A percentile compares a stretch with the other conserved stretches of the same genome.
Conservation (phyloP, 2,329 filamentous ascomycete genomes). For the Xylariaceae sp. region DNA sequence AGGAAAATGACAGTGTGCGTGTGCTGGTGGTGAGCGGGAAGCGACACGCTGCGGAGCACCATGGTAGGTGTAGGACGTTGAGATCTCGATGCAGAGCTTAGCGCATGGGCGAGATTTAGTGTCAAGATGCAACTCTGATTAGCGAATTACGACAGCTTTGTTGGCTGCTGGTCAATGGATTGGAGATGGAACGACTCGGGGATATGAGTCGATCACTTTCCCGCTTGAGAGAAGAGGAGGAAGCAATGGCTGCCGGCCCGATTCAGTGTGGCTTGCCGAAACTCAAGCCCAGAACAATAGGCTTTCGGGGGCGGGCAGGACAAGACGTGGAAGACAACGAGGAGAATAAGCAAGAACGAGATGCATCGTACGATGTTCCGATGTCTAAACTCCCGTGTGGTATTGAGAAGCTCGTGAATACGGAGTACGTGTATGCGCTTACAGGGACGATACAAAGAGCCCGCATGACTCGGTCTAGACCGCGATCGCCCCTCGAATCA, state of each 20-base stretch:
- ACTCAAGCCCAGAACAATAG: neutral
- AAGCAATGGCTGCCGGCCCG: neutral
- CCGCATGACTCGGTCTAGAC: constrained; percentile 15
- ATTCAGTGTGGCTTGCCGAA: neutral
- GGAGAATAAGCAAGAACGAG: neutral
- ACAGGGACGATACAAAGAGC: constrained; percentile 1
- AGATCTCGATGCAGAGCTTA: neutral
- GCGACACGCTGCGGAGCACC: constrained; percentile 7
- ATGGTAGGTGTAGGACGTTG: constrained; percentile 6
- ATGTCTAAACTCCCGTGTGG: neutral
- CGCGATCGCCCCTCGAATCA: constrained; percentile 2
- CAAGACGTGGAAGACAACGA: neutral
- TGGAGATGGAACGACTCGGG: neutral
- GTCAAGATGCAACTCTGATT: neutral
- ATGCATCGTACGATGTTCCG: constrained; percentile 4
- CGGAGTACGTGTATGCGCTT: constrained; percentile 2
- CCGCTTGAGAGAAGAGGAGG: neutral
- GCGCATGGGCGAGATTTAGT: neutral
- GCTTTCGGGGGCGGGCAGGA: neutral
- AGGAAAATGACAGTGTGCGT: constrained; percentile 40
- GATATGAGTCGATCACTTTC: constrained; percentile 1
- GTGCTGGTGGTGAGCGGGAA: constrained; percentile 27
- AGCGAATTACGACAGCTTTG: neutral
- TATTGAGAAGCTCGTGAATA: neutral
- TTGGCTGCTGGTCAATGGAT: neutral